Conservation (phyloP, 495 filamentous ascomycete species). For the Echria macrotheca region DNA sequence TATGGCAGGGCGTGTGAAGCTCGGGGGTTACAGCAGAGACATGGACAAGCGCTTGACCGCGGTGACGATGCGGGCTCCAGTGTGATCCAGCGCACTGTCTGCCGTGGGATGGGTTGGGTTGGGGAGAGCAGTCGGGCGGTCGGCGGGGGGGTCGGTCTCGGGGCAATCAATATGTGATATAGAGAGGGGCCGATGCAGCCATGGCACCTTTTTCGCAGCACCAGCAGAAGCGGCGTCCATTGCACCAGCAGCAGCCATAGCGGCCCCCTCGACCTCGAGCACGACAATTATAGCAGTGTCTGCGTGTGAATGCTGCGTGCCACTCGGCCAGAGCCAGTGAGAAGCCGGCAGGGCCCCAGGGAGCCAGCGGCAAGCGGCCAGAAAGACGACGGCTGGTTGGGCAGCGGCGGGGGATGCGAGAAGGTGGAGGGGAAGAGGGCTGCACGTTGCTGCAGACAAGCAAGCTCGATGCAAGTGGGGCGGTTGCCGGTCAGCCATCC, state of each 20-base stretch:
- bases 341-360: not conserved
- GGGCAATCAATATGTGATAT: slow-evolving; percentile 11
- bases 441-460: too few relatives aligned
- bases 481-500: too few relatives aligned
- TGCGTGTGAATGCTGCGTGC: slow-evolving; percentile 17
- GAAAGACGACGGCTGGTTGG: slow-evolving; percentile 41
- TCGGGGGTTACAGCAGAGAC: slow-evolving; percentile 12
- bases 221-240: too few relatives aligned
- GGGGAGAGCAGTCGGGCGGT: too few relatives aligned
- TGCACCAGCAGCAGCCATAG: not conserved
- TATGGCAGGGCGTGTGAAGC: slow-evolving; percentile 25
- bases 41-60: slow-evolving; percentile 23
- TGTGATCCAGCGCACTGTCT: slow-evolving; percentile 17
- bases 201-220: not conserved
- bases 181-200: not conserved
- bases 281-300: slow-evolving; percentile 36
- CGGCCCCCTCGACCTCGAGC: slow-evolving; percentile 5
- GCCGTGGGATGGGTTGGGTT: too few relatives aligned
- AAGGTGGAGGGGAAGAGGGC: slow-evolving; percentile 11
- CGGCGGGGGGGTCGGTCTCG: not conserved
- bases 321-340: slow-evolving; percentile 18
- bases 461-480: too few relatives aligned
- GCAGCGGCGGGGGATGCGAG: slow-evolving; percentile 21
- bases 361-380: slow-evolving; percentile 32
- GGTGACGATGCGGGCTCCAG: slow-evolving; percentile 21